A percentile compares a stretch with the other conserved stretches of the same genome.
phyloP scores from a whole-genome alignment of 345 rosid species.

The Gossypium mustelinum region DNA sequence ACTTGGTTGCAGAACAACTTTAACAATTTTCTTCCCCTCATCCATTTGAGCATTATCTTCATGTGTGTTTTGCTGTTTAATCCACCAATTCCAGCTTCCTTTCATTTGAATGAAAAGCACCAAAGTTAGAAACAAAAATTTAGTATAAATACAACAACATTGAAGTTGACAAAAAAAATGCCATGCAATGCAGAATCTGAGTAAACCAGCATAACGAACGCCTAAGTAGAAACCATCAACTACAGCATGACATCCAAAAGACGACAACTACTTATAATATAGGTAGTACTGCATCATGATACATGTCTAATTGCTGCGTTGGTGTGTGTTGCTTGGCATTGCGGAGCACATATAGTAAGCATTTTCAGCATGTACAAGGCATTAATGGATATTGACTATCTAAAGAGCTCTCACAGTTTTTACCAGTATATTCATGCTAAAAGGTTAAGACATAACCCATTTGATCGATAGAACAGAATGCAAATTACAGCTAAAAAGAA shows the following conservation, averaged over 20 bases:
- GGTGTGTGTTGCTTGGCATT: neutral
- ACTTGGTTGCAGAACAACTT: conserved; percentile 75
- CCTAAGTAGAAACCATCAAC: neutral
- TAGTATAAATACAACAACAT: neutral
- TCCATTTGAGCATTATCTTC: conserved; percentile 97
- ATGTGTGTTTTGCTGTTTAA: conserved; percentile 84
- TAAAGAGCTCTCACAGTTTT: neutral
- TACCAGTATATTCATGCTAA: neutral
- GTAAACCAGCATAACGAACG: neutral
- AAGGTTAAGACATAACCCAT: neutral
- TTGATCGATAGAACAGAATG: neutral
- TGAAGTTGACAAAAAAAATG: neutral
- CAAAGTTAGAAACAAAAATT: neutral
- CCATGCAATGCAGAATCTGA: neutral
- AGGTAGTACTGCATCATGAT: neutral
- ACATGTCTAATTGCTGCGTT: neutral
- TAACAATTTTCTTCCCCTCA: conserved; percentile 85
- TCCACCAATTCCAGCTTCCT: conserved; percentile 76
- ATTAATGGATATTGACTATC: neutral
- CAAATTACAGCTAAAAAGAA: neutral
- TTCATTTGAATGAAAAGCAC: conserved; percentile 7
- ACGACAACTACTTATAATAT: neutral
- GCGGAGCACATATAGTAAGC: neutral
- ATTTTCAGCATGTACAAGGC: neutral
- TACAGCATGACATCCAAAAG: neutral